These are phyloP conservation scores for Entomortierella lignicola DNA, from an alignment of 192 early-diverging fungal species.

Conservation along the genomic window DNA sequence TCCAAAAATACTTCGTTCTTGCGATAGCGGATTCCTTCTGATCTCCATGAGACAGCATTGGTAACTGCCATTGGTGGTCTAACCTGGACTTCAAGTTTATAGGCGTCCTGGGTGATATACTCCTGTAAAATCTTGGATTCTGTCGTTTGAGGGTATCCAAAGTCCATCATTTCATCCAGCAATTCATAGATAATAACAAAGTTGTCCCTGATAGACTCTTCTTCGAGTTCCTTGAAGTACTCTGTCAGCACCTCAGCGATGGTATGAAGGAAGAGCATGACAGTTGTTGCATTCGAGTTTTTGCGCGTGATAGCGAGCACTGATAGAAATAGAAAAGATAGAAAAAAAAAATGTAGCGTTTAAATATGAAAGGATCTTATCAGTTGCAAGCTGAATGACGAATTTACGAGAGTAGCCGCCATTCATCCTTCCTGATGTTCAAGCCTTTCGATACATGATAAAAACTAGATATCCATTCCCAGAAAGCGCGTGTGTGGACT, in stretches of 20 bases:
- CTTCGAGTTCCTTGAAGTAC: slow-evolving; percentile 91
- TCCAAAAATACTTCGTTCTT: slow-evolving; percentile 99
- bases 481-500: slow-evolving; percentile 24
- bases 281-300: slow-evolving; percentile 97
- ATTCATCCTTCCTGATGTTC: background rate
- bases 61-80: slow-evolving; percentile 95
- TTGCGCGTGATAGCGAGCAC: slow-evolving; percentile 96
- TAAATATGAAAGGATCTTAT: too few relatives aligned
- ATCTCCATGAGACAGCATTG: slow-evolving; percentile 92
- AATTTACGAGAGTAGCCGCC: too few relatives aligned
- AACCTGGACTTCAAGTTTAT: slow-evolving; percentile 91
- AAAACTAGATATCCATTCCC: background rate
- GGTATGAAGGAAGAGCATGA: slow-evolving; percentile 96
- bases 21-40: slow-evolving; percentile 93
- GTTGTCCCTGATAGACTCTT: slow-evolving; percentile 91
- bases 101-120: slow-evolving; percentile 97
- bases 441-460: too few relatives aligned
- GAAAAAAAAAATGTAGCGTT: too few relatives aligned
- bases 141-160: slow-evolving; percentile 89
- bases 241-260: slow-evolving; percentile 91
- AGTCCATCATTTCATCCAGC: slow-evolving; percentile 95
- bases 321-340: too few relatives aligned
- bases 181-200: slow-evolving; percentile 94
- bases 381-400: too few relatives aligned
- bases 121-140: slow-evolving; percentile 90